These are phyloP conservation scores for Malania oleifera DNA, from an alignment of 164 flowering plant genomes.

Conservation along the genomic window DNA sequence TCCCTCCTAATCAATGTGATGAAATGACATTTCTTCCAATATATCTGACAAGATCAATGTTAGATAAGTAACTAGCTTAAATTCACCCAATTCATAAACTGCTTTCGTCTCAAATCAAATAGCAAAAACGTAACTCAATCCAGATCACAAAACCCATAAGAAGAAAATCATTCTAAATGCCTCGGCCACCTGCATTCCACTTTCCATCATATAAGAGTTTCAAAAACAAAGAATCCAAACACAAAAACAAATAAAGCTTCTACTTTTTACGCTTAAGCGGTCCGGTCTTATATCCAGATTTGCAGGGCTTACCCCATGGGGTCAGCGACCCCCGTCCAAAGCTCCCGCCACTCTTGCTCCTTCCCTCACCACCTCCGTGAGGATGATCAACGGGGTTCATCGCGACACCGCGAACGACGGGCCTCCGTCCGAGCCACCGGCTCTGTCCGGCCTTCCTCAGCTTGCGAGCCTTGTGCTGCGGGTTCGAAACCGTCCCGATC, in stretches of 20 bases:
- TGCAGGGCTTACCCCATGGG: conserved; percentile 62
- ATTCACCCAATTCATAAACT: no score
- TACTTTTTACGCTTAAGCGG: conserved; percentile 29
- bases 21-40: no score
- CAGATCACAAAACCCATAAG: no score
- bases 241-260: background rate
- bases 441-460: conserved; percentile 47
- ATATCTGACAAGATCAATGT: no score
- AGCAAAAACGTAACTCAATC: no score
- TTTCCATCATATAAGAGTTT: no score
- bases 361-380: conserved; percentile 67
- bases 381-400: conserved; percentile 65
- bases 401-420: conserved; percentile 52
- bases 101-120: no score
- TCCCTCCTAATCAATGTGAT: no score
- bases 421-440: conserved; percentile 50
- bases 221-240: background rate
- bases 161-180: no score
- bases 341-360: conserved; percentile 44
- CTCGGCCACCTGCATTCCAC: no score
- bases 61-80: no score
- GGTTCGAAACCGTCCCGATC: conserved; percentile 40
- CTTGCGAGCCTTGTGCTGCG: conserved; percentile 34
- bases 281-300: conserved; percentile 33
- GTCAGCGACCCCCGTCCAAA: conserved; percentile 31